These are phyloP conservation scores for Geosmithia putterillii DNA, from an alignment of 2,329 filamentous ascomycete genomes.

Conservation along the genomic window DNA sequence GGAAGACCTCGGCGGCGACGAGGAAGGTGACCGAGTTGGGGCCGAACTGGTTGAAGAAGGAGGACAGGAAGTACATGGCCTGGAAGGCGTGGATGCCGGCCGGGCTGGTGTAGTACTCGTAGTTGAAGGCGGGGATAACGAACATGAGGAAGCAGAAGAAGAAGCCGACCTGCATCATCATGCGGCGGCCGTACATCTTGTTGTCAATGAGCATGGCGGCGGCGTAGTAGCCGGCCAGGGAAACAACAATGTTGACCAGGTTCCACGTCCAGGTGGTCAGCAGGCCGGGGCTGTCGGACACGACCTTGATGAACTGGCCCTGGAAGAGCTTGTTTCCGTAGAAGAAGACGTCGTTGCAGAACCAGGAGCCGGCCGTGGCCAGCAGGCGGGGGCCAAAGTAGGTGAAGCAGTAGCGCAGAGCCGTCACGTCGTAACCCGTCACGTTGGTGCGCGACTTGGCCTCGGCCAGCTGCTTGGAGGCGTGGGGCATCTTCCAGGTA, in stretches of 20 bases:
- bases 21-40: constrained; percentile 96
- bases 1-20: constrained; percentile 91
- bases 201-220: constrained; percentile 86
- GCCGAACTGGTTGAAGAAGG: constrained; percentile 98
- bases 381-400: constrained; percentile 80
- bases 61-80: constrained; percentile 95
- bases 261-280: constrained; percentile 90
- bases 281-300: constrained; percentile 56
- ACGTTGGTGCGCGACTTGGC: constrained; percentile 81
- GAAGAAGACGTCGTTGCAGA: constrained; percentile 96
- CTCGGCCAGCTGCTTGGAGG: constrained; percentile 66
- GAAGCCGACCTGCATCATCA: constrained; percentile 94
- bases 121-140: constrained; percentile 80
- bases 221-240: constrained; percentile 77
- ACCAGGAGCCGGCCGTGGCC: constrained; percentile 84
- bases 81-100: constrained; percentile 79
- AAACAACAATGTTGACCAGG: constrained; percentile 79
- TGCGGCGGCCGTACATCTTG: constrained; percentile 91
- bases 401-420: constrained; percentile 63
- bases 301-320: constrained; percentile 73
- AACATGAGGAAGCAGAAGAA: constrained; percentile 89
- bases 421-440: constrained; percentile 84
- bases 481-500: constrained; percentile 85
- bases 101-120: constrained; percentile 64
- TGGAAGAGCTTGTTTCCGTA: constrained; percentile 99